Evolutionary conservation across 225 moss, liverwort and hornwort species (phyloP), one percentile per base, ranked within the genome.

Genomic region (Ulota crispa): DNA sequence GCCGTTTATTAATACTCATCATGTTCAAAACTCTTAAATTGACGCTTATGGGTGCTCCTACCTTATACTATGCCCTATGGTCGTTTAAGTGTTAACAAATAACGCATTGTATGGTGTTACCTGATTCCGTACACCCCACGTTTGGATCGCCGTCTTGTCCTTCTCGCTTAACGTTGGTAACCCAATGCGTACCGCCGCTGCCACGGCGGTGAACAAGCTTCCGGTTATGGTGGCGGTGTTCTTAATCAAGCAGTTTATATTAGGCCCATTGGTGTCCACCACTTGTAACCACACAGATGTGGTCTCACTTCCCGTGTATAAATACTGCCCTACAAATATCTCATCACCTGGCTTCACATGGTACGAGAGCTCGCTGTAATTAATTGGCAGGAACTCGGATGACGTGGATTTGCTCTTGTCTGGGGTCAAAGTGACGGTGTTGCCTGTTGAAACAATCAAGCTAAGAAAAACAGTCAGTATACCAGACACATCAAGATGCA

Each of bases 271-370:
- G 15, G 92, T 92, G 43, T 97, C 95, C 6, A 85, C 82, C 47
- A 97, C 97, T 77, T 92, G 72, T 16, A 89, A 84, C 92, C 92
- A 92, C 0, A 90, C 86, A 0, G 92, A 89, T 7, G 95, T 95
- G 13, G 86, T 81, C 84, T 97, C 95, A 45, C 97, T 97, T 24
- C 97, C 94, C 0, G 97, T 97, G 3, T 91, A 97, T 4, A 97
- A 67, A 27, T 97, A 97, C 32, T 97, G 95, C 2, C 95, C 95
- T 0, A 95, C 89, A 32, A 97, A 97, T 32, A 97, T 91, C 34
- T 93, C 93, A 60, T 95, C 95, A 21, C 92, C 91, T 3, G 87
- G 62, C 80, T 97, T 97, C 1, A 97, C 89, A 1, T 89, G 91
- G 19, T 89, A 93, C 3, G 92, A 91, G 1, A 97, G 84, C n/a